Percentiles rank a stretch among this genome's conserved stretches.
Evolutionary conservation across 2,329 filamentous ascomycete species (phyloP).

Genomic region (Fusarium verrucosum): DNA sequence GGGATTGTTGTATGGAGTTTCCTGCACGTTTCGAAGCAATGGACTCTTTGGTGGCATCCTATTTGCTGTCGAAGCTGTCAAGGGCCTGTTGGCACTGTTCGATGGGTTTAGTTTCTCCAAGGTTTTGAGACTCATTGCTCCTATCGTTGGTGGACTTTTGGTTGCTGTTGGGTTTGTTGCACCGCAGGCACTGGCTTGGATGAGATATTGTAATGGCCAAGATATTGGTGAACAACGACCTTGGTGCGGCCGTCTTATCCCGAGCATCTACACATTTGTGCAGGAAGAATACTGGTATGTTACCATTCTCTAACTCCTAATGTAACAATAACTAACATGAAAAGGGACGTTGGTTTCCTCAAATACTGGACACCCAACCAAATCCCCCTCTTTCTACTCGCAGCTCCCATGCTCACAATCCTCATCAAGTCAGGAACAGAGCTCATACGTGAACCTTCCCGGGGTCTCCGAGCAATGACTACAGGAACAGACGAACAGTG

Average conservation of each 20-base stretch:
- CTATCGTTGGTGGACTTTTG: slow-evolving; percentile 72
- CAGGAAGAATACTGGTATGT: slow-evolving; percentile 89
- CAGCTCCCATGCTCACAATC: slow-evolving; percentile 77
- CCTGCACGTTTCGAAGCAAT: slow-evolving; percentile 83
- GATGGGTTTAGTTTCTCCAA: slow-evolving; percentile 47
- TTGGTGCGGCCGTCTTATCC: slow-evolving; percentile 79
- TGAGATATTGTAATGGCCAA: slow-evolving; percentile 67
- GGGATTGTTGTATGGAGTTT: slow-evolving; percentile 75
- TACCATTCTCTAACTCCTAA: not conserved
- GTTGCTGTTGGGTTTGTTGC: slow-evolving; percentile 73
- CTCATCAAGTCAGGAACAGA: slow-evolving; percentile 66
- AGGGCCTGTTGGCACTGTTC: slow-evolving; percentile 45
- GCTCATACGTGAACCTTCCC: slow-evolving; percentile 43
- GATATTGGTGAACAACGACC: slow-evolving; percentile 56
- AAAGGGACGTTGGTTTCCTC: slow-evolving; percentile 86
- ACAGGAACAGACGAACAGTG: slow-evolving; percentile 19
- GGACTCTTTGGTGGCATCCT: slow-evolving; percentile 83
- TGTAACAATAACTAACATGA: slow-evolving; percentile 28
- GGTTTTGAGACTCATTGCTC: slow-evolving; percentile 63
- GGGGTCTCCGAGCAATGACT: slow-evolving; percentile 2
- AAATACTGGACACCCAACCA: slow-evolving; percentile 91
- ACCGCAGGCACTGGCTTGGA: slow-evolving; percentile 81
- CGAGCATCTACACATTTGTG: slow-evolving; percentile 92
- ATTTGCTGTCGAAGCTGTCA: slow-evolving; percentile 71
- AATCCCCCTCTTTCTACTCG: slow-evolving; percentile 85